These are phyloP conservation scores for Leucogyrophana mollusca DNA, from an alignment of 768 basidiomycete genomes.

Conservation along the genomic window DNA sequence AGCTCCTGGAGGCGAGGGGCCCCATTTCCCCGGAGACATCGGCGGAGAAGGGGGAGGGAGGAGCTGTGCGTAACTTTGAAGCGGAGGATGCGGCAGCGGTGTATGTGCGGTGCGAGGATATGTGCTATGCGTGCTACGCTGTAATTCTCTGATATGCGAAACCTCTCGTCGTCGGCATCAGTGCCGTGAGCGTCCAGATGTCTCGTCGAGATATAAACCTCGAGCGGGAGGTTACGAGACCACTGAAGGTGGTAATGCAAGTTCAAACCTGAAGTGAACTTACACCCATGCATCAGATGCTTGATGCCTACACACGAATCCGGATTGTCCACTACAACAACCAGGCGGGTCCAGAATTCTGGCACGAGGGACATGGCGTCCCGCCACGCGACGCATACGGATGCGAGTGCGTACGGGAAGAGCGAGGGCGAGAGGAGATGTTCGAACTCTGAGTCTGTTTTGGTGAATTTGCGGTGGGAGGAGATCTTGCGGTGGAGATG, in stretches of 20 bases:
- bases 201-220: background rate
- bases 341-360: slow-evolving; percentile 9
- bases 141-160: background rate
- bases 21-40: no score
- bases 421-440: background rate
- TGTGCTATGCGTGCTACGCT: background rate
- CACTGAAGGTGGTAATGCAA: background rate
- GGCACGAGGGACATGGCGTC: slow-evolving; percentile 4
- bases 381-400: slow-evolving; percentile 5
- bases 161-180: background rate
- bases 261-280: background rate
- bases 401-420: slow-evolving; percentile 7
- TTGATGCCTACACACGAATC: background rate
- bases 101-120: slow-evolving; percentile 1
- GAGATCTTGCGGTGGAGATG: no score
- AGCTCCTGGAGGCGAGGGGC: no score
- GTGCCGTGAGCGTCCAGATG: background rate
- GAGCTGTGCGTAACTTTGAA: slow-evolving; percentile 7
- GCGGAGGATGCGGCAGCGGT: slow-evolving; percentile 1
- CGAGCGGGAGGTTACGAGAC: slow-evolving; percentile 4
- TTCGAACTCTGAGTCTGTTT: no score
- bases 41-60: slow-evolving; percentile 4
- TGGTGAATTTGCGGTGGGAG: no score
- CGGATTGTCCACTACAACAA: slow-evolving; percentile 3
- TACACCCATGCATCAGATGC: no score